A percentile compares a stretch with the other conserved stretches of the same genome.
phyloP scores from a whole-genome alignment of 768 basidiomycete species.

The Lactarius pseudohatsudake region DNA sequence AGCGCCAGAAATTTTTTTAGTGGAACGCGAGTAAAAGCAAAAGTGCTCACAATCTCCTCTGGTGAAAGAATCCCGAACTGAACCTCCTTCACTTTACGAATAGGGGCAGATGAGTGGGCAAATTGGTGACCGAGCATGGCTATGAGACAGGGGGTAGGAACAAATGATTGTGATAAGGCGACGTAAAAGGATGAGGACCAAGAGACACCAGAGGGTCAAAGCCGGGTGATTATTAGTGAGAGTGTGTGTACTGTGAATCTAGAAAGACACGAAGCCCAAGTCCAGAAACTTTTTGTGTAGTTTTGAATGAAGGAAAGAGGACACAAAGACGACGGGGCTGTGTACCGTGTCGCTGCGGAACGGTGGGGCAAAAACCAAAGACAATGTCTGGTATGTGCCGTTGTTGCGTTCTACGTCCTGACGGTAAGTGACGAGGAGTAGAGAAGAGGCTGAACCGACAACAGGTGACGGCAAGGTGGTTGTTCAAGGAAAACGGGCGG shows the following conservation, averaged over 20 bases:
- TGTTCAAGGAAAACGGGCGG: constrained; percentile 26
- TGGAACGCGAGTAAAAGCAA: background rate
- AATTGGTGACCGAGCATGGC: constrained; percentile 86
- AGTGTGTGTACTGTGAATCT: constrained; percentile 6
- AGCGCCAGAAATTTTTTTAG: constrained; percentile 21
- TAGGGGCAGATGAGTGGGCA: constrained; percentile 89
- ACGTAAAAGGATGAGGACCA: constrained; percentile 4
- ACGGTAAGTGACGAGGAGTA: constrained; percentile 3
- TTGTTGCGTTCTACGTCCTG: constrained; percentile 18
- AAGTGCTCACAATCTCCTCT: constrained; percentile 89
- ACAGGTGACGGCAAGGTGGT: constrained; percentile 26
- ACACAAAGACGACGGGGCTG: constrained; percentile 12
- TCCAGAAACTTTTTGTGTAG: constrained; percentile 19
- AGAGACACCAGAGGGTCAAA: constrained; percentile 2
- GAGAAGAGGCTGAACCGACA: constrained; percentile 12
- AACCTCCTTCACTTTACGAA: constrained; percentile 95
- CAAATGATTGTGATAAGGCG: background rate
- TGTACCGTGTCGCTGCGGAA: constrained; percentile 8
- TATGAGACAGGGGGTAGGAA: constrained; percentile 17
- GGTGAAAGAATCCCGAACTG: constrained; percentile 99
- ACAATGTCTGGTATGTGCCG: constrained; percentile 4
- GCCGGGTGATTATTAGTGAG: constrained; percentile 8
- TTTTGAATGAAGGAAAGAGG: constrained; percentile 19
- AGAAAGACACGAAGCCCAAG: constrained; percentile 15
- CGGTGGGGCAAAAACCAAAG: constrained; percentile 5